A percentile compares a stretch with the other conserved stretches of the same genome.
Evolutionary conservation across 2,329 filamentous ascomycete species (phyloP).

Genomic region (Capronia coronata): DNA sequence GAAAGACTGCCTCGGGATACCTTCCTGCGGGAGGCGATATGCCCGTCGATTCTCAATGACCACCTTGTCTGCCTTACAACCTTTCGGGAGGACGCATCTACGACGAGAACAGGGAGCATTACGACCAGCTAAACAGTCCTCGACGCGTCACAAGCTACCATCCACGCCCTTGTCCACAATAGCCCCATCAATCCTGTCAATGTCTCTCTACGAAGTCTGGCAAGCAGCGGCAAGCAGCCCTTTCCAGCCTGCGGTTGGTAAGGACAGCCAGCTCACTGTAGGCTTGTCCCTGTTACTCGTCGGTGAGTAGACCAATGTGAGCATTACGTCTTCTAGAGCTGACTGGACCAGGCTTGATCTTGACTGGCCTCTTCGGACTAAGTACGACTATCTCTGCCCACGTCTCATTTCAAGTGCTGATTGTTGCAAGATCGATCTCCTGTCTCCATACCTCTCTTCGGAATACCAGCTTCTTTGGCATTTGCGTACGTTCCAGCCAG

Average conservation of each 20-base stretch:
- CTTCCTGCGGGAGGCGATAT: not conserved
- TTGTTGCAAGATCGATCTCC: constrained; percentile 66
- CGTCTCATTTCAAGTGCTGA: constrained; percentile 5
- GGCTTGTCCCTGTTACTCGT: constrained; percentile 68
- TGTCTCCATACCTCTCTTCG: constrained; percentile 67
- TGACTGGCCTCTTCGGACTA: constrained; percentile 75
- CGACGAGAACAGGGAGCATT: too few relatives aligned
- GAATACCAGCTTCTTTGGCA: constrained; percentile 77
- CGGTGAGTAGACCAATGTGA: constrained; percentile 40
- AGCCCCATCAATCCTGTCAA: constrained; percentile 28
- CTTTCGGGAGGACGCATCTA: too few relatives aligned
- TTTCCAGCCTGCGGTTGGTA: constrained; percentile 72
- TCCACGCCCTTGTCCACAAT: not conserved
- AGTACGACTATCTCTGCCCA: constrained; percentile 53
- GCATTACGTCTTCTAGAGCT: constrained; percentile 14
- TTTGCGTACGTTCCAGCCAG: constrained; percentile 63
- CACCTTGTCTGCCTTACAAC: not conserved
- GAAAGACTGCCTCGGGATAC: not conserved
- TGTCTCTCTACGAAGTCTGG: constrained; percentile 83
- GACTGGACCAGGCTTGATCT: constrained; percentile 49
- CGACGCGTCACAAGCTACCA: not conserved
- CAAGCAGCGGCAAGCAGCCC: constrained; percentile 82
- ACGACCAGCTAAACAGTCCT: not conserved
- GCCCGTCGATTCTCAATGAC: not conserved
- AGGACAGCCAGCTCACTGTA: constrained; percentile 75